Conservation (phyloP, 495 filamentous ascomycete genomes). For the Aspergillus egyptiacus region DNA sequence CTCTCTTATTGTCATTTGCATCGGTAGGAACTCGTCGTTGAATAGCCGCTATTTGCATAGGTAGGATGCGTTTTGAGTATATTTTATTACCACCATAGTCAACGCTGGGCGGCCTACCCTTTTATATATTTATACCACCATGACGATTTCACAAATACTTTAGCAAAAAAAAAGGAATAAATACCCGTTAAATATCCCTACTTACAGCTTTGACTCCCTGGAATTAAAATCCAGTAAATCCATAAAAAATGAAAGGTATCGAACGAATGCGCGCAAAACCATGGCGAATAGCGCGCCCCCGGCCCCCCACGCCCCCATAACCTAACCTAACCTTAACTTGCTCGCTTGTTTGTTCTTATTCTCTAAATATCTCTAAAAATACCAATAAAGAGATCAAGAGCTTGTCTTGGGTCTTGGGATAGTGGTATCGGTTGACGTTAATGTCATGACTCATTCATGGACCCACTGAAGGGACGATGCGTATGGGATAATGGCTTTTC, state of each 20-base stretch:
- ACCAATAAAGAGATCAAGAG: neutral
- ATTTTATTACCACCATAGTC: neutral
- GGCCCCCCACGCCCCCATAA: neutral
- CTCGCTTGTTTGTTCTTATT: neutral
- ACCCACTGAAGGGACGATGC: neutral
- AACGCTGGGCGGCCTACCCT: too few relatives aligned
- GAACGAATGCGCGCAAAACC: neutral
- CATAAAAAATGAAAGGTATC: neutral
- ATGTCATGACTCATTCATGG: slow-evolving; percentile 7
- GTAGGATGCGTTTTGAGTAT: neutral
- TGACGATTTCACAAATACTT: too few relatives aligned
- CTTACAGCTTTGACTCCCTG: neutral
- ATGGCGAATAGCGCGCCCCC: neutral
- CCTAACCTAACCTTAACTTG: neutral
- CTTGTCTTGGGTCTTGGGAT: neutral
- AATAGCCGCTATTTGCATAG: neutral
- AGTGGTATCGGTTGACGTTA: slow-evolving; percentile 4
- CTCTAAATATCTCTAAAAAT: neutral
- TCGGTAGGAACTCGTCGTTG: neutral
- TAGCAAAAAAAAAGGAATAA: too few relatives aligned
- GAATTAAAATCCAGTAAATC: neutral
- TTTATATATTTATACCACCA: too few relatives aligned
- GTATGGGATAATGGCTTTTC: too few relatives aligned
- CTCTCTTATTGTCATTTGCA: neutral
- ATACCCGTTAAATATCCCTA: neutral